Conservation (phyloP, 352 stramenopile genomes). For the Pythium pyrilobum region DNA sequence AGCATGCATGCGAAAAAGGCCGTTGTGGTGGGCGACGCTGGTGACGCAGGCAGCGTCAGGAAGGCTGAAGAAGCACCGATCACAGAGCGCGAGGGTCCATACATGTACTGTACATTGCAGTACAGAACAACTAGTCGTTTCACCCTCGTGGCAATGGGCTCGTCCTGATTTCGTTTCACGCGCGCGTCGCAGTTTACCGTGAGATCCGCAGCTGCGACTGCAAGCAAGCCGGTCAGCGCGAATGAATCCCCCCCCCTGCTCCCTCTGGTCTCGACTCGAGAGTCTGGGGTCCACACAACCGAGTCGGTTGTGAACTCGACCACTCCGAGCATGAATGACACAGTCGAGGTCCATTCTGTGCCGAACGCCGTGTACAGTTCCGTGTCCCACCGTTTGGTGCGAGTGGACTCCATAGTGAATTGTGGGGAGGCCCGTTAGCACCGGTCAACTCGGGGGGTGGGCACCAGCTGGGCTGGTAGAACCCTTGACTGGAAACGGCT, state of each 20-base stretch:
- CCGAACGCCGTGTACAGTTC: too few species aligned
- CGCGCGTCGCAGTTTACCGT: background rate
- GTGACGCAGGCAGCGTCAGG: too few species aligned
- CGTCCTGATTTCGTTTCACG: background rate
- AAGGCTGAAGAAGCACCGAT: too few species aligned
- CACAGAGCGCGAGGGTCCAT: too few species aligned
- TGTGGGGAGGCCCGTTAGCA: background rate
- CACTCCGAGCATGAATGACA: background rate
- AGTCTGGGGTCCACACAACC: background rate
- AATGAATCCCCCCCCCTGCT: slow-evolving; percentile 11
- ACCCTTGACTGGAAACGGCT: too few species aligned
- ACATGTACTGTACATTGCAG: too few species aligned
- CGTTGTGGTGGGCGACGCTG: too few species aligned
- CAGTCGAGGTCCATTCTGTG: background rate
- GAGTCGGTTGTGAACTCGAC: background rate
- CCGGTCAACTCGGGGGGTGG: slow-evolving; percentile 1
- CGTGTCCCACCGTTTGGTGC: too few species aligned
- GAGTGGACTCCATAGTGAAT: too few species aligned
- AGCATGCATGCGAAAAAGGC: too few species aligned
- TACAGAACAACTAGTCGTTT: too few species aligned
- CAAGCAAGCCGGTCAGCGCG: slow-evolving; percentile 14
- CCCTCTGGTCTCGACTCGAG: background rate
- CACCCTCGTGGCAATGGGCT: background rate
- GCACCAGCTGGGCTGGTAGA: background rate
- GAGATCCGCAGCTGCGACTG: slow-evolving; percentile 8